Evolutionary conservation across 495 filamentous ascomycete genomes (phyloP).

Genomic region (Annulohypoxylon stygium): DNA sequence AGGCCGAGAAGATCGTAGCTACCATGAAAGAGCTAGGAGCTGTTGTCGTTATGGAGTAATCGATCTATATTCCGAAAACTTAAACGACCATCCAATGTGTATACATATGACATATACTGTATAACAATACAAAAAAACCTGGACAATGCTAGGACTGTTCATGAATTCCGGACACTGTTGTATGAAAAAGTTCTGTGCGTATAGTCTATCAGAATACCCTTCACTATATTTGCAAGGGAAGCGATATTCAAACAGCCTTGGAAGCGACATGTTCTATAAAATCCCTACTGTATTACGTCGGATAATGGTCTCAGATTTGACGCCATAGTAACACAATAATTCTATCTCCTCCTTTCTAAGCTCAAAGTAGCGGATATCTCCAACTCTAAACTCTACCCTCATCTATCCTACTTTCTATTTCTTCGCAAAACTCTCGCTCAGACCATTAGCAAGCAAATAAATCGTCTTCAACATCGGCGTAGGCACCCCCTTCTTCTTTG

Average conservation of each 20-base stretch:
- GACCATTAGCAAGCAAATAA: constrained; percentile 54
- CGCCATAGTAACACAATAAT: background rate
- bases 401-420: constrained; percentile 16
- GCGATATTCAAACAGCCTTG: background rate
- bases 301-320: background rate
- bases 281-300: no score
- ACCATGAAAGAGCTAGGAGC: constrained; percentile 92
- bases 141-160: constrained; percentile 6
- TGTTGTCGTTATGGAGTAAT: constrained; percentile 89
- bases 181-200: background rate
- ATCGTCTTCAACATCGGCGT: constrained; percentile 61
- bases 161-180: background rate
- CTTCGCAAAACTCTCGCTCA: constrained; percentile 46
- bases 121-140: constrained; percentile 48
- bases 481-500: constrained; percentile 54
- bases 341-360: background rate
- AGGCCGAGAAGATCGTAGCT: constrained; percentile 97
- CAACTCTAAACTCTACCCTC: background rate
- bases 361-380: background rate
- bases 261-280: background rate
- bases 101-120: constrained; percentile 54
- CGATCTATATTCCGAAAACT: constrained; percentile 16
- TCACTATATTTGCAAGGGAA: background rate
- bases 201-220: background rate
- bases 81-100: constrained; percentile 38